Evolutionary conservation across 108 stramenopile genomes (phyloP).

Genomic region (Aurantiochytrium sp.): DNA sequence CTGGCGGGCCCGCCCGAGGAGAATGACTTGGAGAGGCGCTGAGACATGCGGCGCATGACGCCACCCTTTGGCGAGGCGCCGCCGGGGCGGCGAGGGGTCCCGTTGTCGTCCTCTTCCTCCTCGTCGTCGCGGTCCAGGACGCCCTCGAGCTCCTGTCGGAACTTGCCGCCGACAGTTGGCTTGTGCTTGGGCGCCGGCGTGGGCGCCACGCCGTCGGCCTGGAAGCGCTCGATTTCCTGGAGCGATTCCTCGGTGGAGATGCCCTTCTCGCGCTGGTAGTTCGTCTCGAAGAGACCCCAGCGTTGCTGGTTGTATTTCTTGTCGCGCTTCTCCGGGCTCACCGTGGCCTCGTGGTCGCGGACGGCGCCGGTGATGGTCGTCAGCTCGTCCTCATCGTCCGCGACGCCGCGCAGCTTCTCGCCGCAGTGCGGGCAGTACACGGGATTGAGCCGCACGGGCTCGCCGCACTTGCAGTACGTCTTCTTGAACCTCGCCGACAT

Average conservation of each 20-base stretch:
- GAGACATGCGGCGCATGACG: background rate
- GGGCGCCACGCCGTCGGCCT: background rate
- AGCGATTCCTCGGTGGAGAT: slow-evolving; percentile 14
- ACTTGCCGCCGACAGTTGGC: background rate
- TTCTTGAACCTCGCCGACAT: background rate
- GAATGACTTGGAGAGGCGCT: background rate
- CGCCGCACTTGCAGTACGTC: slow-evolving; percentile 27
- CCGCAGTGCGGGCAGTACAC: slow-evolving; percentile 15
- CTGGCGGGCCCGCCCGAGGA: background rate
- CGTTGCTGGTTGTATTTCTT: slow-evolving; percentile 7
- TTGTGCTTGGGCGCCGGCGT: background rate
- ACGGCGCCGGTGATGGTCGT: background rate
- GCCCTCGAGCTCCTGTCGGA: background rate
- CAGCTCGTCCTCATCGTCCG: background rate
- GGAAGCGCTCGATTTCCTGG: background rate
- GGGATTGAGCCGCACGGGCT: background rate
- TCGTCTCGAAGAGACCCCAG: slow-evolving; percentile 9
- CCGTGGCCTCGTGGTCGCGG: background rate
- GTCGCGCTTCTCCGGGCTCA: background rate
- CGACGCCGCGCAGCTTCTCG: background rate
- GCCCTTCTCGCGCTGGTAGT: slow-evolving; percentile 29
- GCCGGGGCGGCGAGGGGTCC: background rate
- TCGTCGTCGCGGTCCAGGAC: background rate
- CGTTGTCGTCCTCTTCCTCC: background rate
- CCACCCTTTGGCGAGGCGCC: no score